A percentile compares a stretch with the other conserved stretches of the same genome.
phyloP scores from a whole-genome alignment of 768 basidiomycete genomes.

The Serendipita sp. region DNA sequence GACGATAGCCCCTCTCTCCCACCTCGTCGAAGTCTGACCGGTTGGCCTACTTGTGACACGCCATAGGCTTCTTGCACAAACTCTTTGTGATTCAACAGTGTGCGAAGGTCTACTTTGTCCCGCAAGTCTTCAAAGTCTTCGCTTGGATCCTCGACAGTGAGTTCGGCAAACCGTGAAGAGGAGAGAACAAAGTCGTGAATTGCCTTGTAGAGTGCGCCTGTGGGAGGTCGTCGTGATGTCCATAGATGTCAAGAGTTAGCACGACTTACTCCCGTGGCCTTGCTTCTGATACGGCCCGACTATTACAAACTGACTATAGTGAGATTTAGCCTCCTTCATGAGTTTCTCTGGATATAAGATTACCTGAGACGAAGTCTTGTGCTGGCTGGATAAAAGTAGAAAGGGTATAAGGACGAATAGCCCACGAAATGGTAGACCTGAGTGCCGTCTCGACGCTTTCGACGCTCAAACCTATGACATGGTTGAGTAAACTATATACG shows the following conservation, averaged over 20 bases:
- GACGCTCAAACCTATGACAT: slow-evolving; percentile 58
- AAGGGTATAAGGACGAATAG: slow-evolving; percentile 87
- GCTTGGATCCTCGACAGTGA: slow-evolving; percentile 95
- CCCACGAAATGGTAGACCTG: slow-evolving; percentile 81
- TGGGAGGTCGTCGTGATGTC: background rate
- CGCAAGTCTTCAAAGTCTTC: slow-evolving; percentile 95
- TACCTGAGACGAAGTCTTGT: slow-evolving; percentile 76
- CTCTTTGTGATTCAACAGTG: slow-evolving; percentile 44
- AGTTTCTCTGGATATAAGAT: slow-evolving; percentile 11
- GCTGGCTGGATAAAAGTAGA: slow-evolving; percentile 89
- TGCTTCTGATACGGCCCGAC: slow-evolving; percentile 75
- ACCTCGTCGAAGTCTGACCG: background rate
- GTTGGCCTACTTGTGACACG: background rate
- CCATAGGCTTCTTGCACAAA: slow-evolving; percentile 54
- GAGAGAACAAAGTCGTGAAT: slow-evolving; percentile 63
- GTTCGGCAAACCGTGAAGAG: slow-evolving; percentile 58
- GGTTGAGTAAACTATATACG: background rate
- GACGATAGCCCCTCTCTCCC: background rate
- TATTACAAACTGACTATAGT: slow-evolving; percentile 77
- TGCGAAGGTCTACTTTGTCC: slow-evolving; percentile 76
- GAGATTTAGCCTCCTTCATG: background rate
- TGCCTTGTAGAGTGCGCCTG: slow-evolving; percentile 75
- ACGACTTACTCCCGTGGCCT: slow-evolving; percentile 70
- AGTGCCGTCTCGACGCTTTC: slow-evolving; percentile 38
- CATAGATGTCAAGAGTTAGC: background rate